Conservation (phyloP, 345 rosid genomes). For the Rhizophora apiculata region DNA sequence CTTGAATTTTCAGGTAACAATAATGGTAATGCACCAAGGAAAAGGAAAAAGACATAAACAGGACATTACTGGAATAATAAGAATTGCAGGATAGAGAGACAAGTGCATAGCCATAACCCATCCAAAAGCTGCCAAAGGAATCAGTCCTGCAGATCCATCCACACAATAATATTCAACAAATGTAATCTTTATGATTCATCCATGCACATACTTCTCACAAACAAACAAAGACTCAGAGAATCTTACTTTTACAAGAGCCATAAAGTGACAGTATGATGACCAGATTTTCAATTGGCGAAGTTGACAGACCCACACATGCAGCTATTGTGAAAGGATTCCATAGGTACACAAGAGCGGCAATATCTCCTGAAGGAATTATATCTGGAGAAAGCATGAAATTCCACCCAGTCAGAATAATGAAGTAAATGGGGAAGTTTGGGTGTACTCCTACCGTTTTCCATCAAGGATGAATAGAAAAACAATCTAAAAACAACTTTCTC, state of each 20-base stretch:
- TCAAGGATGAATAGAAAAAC: background rate
- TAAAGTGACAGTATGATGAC: conserved; percentile 56
- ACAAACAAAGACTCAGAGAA: conserved; percentile 15
- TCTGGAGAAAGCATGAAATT: conserved; percentile 38
- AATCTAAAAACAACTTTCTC: conserved; percentile 1
- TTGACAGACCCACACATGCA: conserved; percentile 80
- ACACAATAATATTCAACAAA: conserved; percentile 12
- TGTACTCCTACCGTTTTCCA: background rate
- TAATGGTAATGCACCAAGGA: background rate
- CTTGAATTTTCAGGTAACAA: conserved; percentile 1
- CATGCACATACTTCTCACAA: background rate
- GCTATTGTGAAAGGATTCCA: conserved; percentile 92
- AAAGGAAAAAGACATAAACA: conserved; percentile 1
- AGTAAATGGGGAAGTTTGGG: background rate
- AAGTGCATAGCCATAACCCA: conserved; percentile 86
- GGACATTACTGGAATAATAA: conserved; percentile 68
- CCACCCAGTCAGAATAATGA: conserved; percentile 18
- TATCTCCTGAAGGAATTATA: conserved; percentile 58
- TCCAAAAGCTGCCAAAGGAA: conserved; percentile 89
- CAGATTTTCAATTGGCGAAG: conserved; percentile 81
- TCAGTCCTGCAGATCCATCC: conserved; percentile 48
- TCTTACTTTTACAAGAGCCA: conserved; percentile 78
- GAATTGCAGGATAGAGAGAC: conserved; percentile 77
- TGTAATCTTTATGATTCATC: background rate
- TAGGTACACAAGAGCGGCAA: conserved; percentile 78